Conservation (phyloP, 1,284 basidiomycete species). For the Moesziomyces sp. region DNA sequence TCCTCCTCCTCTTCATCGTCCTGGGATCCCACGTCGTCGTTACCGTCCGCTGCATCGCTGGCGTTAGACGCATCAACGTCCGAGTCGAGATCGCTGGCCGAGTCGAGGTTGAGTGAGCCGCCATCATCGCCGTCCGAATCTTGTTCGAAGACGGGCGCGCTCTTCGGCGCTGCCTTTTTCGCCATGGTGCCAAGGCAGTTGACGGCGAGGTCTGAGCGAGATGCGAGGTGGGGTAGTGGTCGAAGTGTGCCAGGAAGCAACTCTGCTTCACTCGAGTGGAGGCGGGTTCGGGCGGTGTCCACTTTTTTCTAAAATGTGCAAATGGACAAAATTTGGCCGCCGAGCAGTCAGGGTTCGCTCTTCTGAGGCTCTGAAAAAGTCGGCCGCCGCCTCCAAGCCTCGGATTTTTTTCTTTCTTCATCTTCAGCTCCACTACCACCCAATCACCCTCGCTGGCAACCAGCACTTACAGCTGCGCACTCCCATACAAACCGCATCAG, state of each 20-base stretch:
- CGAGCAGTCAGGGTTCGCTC: conserved; percentile 24
- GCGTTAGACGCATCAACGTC: conserved; percentile 13
- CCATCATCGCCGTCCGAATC: conserved; percentile 37
- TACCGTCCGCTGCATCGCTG: not conserved
- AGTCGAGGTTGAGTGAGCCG: conserved; percentile 19
- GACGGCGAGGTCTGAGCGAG: too few relatives aligned
- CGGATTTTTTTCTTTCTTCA: conserved; percentile 6
- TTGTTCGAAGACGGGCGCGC: conserved; percentile 25
- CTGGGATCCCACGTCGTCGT: conserved; percentile 3
- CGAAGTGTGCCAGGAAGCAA: not conserved
- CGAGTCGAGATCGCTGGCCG: conserved; percentile 25
- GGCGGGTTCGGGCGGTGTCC: too few relatives aligned
- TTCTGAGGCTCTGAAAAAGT: conserved; percentile 5
- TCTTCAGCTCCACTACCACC: conserved; percentile 1
- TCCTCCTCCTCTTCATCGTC: conserved; percentile 19
- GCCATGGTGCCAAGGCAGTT: not conserved
- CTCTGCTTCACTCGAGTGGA: conserved; percentile 5
- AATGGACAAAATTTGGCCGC: conserved; percentile 1
- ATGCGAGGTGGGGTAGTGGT: not conserved
- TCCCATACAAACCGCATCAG: too few relatives aligned
- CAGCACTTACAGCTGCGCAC: not conserved
- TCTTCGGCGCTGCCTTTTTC: conserved; percentile 3
- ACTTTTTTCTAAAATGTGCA: too few relatives aligned
- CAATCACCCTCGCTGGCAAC: too few relatives aligned
- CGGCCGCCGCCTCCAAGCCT: not conserved